Evolutionary conservation across 148 eudicot species (phyloP), one percentile per base, ranked within the genome.

Genomic region (Persicaria maculosa): DNA sequence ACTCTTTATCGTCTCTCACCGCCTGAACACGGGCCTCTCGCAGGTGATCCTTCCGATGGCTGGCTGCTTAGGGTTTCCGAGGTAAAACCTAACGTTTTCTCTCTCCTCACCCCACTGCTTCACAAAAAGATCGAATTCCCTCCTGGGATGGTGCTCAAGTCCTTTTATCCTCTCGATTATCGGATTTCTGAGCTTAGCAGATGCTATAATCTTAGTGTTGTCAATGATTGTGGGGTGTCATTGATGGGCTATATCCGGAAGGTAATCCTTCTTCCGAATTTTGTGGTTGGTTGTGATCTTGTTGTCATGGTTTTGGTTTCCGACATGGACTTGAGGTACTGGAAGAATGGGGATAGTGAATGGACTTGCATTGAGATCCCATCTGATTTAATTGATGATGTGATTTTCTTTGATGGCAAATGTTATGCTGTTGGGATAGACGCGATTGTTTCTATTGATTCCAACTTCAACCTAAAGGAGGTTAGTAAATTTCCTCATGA

Each of bases 331-430:
- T 9, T 61, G 68, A 10, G 15, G 5, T 61, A 9, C 68, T 61
- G 68, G 68, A 61, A 61, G 68, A 4, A 22, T 61, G 67, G 67
- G 43, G 67, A 61, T 61, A 25, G 5, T 14, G 44, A 61, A 22
- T 61, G 68, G 68, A 61, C 68, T 61, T 9, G 1, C 44, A 61
- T 61, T 31, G 68, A 61, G 10, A 61, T 22, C 5, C 10, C 15
- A 61, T 15, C 5, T 10, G 11, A 61, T 61, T 5, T 2, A 17
- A 22, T 61, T 61, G 68, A 61, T 61, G 68, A 61, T 61, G 43
- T 61, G 68, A 61, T 61, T 61, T 44, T 61, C 44, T 61, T 61
- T 31, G 15, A 61, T 25, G 68, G 68, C 5, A 61, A 61, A 31
- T 61, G 68, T 9, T 61, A 61, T 61, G 68, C 44, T 22, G 9